These are phyloP conservation scores for Diddensiella caesifluorescens DNA, from an alignment of 805 yeast species.

Conservation along the genomic window DNA sequence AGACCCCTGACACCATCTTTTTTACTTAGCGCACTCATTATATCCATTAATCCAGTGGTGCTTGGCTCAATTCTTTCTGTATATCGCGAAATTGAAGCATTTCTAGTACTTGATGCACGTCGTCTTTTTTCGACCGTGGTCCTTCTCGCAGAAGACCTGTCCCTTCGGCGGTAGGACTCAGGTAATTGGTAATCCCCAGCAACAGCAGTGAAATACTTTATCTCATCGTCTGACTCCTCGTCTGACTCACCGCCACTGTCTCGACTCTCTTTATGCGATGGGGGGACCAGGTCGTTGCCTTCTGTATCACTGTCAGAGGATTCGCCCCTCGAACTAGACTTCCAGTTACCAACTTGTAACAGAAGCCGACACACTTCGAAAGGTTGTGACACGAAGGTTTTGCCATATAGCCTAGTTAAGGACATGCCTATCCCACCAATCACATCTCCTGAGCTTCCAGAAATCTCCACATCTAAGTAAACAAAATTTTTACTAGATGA, in stretches of 20 bases:
- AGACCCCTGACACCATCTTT: conserved; percentile 58
- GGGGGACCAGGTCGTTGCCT: too few species aligned
- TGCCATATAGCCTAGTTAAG: conserved; percentile 62
- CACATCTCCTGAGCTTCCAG: conserved; percentile 47
- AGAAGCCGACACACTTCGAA: conserved; percentile 76
- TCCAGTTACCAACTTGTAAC: conserved; percentile 66
- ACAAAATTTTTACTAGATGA: conserved; percentile 4
- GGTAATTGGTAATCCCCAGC: conserved; percentile 21
- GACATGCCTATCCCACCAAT: conserved; percentile 53
- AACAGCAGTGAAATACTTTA: conserved; percentile 39
- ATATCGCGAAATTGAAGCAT: conserved; percentile 2
- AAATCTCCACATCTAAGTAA: conserved; percentile 50
- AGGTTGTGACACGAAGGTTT: conserved; percentile 74
- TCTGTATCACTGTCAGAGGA: too few species aligned
- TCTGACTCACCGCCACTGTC: too few species aligned
- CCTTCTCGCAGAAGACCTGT: conserved; percentile 3
- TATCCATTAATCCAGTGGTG: conserved; percentile 31
- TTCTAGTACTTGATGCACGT: too few species aligned
- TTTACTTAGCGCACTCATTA: conserved; percentile 48
- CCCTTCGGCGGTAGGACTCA: conserved; percentile 7
- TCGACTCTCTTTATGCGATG: too few species aligned
- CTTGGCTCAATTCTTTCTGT: conserved; percentile 18
- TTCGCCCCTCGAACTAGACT: conserved; percentile 4
- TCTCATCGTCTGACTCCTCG: conserved; percentile 39
- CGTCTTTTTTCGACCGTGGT: too few species aligned